A percentile compares a stretch with the other conserved stretches of the same genome.
These are phyloP conservation scores for Miscanthus lutarioriparius DNA, from an alignment of 176 grass and related monocot genomes.

Conservation along the genomic window DNA sequence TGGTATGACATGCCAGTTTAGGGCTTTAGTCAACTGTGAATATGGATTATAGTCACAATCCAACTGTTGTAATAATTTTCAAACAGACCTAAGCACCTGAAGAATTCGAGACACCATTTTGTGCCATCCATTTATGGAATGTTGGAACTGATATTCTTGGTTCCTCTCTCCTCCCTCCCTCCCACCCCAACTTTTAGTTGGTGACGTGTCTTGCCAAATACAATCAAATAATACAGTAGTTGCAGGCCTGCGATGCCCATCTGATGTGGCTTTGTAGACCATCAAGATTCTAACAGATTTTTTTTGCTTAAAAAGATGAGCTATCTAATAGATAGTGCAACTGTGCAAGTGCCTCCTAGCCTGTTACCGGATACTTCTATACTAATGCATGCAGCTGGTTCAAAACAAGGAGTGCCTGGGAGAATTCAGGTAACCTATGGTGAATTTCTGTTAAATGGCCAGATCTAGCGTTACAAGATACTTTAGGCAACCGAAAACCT, in stretches of 20 bases:
- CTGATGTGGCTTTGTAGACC: neutral
- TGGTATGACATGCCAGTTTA: too few species aligned
- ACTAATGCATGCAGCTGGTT: neutral
- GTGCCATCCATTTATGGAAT: too few species aligned
- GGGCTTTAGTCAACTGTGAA: too few species aligned
- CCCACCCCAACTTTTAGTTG: too few species aligned
- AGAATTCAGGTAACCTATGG: neutral
- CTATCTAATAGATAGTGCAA: neutral
- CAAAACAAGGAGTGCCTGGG: neutral
- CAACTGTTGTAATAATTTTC: too few species aligned
- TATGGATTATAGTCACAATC: too few species aligned
- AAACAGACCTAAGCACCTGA: too few species aligned
- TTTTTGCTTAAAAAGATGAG: neutral
- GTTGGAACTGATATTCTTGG: neutral
- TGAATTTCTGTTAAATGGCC: neutral
- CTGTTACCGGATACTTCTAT: too few species aligned
- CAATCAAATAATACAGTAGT: too few species aligned
- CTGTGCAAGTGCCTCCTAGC: neutral
- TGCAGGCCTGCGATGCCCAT: neutral
- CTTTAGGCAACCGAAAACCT: neutral
- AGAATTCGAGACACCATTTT: too few species aligned
- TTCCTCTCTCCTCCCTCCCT: too few species aligned
- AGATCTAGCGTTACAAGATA: neutral
- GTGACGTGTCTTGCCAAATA: too few species aligned
- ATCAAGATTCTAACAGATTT: neutral